Base-by-base conservation (phyloP, 139 green algal species). In the Chlamydomonas schloesseri region DNA sequence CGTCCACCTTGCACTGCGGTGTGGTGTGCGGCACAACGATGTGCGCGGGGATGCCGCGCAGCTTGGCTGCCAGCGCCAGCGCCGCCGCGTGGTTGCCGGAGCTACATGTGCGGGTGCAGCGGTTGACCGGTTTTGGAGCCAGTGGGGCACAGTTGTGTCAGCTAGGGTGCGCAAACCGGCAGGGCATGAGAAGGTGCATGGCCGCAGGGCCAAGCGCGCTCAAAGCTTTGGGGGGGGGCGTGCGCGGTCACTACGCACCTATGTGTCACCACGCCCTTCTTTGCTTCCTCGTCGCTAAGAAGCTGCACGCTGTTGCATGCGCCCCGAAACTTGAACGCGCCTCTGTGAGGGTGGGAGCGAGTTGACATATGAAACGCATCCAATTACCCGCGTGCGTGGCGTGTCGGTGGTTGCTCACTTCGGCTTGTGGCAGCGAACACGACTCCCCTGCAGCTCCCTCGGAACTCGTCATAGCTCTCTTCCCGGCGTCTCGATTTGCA, bases 11-110 rank as follows among this genome's bases (percentile, higher is more conserved):
- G 87, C 84, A 91, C 24, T 87, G 53, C 0, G 96, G 95, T 14
- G 95, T 92, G 81, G 91, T 89, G 1, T 34, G 28, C 0, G 96
- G 96, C 74, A 98, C 88, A 11, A 98, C 92, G 24, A 98, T 96
- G 80, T 95, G 65, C 0, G 94, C 94, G 0, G 92, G 88, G n/a
- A 97, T 93, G 58, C 92, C 91, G 0, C 92, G 80, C 84, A 95
- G 55, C 33, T 91, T 67, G 0, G 84, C 90, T 1, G 91, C 95
- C 20, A 96, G 50, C 0, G 89, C 95, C 20, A 96, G 34, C 4
- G 92, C 93, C 0, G 64, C 91, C 14, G 88, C 95, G 87, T 97
- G 95, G 87, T 97, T 97, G 53, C 95, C 95, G 29, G 75, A 90
- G 73, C 80, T 90, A 82, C 24, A 3, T 10, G 34, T 13, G 57